Evolutionary conservation across 2,329 filamentous ascomycete genomes (phyloP).

Genomic region (Fusarium sterilihyphosum): DNA sequence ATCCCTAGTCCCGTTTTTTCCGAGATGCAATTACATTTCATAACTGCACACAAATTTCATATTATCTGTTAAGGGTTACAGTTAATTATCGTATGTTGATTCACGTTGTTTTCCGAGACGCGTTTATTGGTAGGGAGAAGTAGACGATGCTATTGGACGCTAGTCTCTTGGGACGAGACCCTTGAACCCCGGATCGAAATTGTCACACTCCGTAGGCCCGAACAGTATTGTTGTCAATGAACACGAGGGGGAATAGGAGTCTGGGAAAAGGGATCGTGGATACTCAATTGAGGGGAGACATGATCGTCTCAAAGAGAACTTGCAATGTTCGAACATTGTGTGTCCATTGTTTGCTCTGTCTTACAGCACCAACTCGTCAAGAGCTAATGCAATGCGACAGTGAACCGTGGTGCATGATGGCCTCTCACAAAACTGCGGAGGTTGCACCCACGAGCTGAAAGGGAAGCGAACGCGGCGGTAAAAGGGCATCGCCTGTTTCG

Average conservation of each 20-base stretch:
- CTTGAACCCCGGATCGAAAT: conserved; percentile 18
- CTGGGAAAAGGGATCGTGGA: not conserved
- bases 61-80: not conserved
- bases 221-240: not conserved
- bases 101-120: conserved; percentile 25
- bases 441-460: conserved; percentile 9
- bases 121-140: conserved; percentile 28
- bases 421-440: conserved; percentile 16
- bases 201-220: not conserved
- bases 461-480: conserved; percentile 6
- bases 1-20: not conserved
- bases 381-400: conserved; percentile 13
- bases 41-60: not conserved
- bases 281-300: not conserved
- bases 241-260: not conserved
- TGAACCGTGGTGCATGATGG: conserved; percentile 2
- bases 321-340: not conserved
- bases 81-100: not conserved
- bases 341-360: not conserved
- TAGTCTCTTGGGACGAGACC: conserved; percentile 17
- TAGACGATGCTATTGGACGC: not conserved
- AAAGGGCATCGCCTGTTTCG: conserved; percentile 23
- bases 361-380: not conserved
- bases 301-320: not conserved
- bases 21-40: not conserved